These are phyloP conservation scores for Didymosphaeria variabile DNA, from an alignment of 2,329 filamentous ascomycete genomes.

Conservation along the genomic window DNA sequence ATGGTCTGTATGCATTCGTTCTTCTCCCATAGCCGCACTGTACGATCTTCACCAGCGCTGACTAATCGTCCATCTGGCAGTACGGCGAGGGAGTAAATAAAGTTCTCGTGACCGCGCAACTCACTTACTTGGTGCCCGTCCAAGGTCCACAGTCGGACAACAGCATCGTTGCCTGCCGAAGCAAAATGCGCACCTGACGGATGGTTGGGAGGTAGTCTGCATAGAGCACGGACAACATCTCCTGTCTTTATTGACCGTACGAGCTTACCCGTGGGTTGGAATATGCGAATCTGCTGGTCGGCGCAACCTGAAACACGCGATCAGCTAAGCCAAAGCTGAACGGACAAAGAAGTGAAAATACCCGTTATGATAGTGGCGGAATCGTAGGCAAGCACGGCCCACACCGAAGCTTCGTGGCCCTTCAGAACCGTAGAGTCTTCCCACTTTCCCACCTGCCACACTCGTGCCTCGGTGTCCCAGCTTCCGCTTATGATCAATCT, in stretches of 20 bases:
- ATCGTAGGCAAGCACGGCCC: constrained; percentile 89
- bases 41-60: constrained; percentile 94
- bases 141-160: constrained; percentile 87
- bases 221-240: constrained; percentile 86
- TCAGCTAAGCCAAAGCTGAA: constrained; percentile 11
- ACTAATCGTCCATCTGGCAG: constrained; percentile 87
- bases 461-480: constrained; percentile 88
- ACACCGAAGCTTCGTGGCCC: constrained; percentile 84
- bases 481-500: constrained; percentile 86
- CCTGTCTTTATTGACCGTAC: constrained; percentile 73
- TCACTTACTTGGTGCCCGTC: constrained; percentile 79
- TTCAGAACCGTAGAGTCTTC: constrained; percentile 75
- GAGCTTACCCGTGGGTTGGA: constrained; percentile 71
- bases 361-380: constrained; percentile 80
- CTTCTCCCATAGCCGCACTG: constrained; percentile 86
- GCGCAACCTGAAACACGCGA: constrained; percentile 70
- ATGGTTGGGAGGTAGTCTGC: constrained; percentile 77
- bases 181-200: constrained; percentile 90
- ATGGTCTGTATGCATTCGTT: constrained; percentile 91
- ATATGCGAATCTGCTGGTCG: constrained; percentile 88
- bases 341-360: constrained; percentile 31
- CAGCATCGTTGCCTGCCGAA: constrained; percentile 90
- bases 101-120: constrained; percentile 89
- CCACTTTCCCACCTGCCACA: constrained; percentile 90
- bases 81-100: constrained; percentile 85